These are phyloP conservation scores for Fusarium tuaranense DNA, from an alignment of 2,329 filamentous ascomycete species.

Conservation along the genomic window DNA sequence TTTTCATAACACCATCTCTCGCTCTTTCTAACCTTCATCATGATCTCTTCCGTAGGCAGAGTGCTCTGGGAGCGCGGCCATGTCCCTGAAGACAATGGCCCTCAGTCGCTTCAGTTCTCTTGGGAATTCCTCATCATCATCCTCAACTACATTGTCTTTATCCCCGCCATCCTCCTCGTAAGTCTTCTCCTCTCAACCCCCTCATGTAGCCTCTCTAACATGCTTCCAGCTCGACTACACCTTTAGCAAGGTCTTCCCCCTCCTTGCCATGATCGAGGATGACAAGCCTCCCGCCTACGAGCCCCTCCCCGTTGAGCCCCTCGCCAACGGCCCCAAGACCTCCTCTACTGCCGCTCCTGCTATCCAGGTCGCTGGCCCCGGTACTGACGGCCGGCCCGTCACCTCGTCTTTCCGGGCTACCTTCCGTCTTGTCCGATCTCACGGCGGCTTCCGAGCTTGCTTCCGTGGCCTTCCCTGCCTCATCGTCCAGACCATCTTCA, in stretches of 20 bases:
- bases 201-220: background rate
- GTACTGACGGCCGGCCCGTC: constrained; percentile 44
- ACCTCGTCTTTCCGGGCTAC: constrained; percentile 65
- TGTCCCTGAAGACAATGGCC: constrained; percentile 17
- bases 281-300: constrained; percentile 67
- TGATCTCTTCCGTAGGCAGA: constrained; percentile 33
- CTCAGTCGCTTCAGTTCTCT: constrained; percentile 12
- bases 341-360: constrained; percentile 41
- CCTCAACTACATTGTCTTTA: constrained; percentile 56
- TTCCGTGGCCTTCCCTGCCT: constrained; percentile 75
- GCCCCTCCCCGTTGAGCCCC: constrained; percentile 60
- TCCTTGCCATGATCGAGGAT: constrained; percentile 69
- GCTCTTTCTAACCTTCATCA: constrained; percentile 10
- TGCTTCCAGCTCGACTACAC: constrained; percentile 62
- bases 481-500: constrained; percentile 53
- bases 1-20: background rate
- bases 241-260: constrained; percentile 61
- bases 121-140: constrained; percentile 56
- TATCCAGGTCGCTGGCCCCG: constrained; percentile 25
- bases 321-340: constrained; percentile 47
- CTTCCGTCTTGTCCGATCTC: constrained; percentile 66
- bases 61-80: constrained; percentile 51
- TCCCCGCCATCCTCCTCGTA: constrained; percentile 59
- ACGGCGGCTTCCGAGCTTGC: constrained; percentile 72
- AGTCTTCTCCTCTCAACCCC: constrained; percentile 25